Evolutionary conservation across 441 rosid genomes (phyloP).

Genomic region (Arabidopsis lyrata): DNA sequence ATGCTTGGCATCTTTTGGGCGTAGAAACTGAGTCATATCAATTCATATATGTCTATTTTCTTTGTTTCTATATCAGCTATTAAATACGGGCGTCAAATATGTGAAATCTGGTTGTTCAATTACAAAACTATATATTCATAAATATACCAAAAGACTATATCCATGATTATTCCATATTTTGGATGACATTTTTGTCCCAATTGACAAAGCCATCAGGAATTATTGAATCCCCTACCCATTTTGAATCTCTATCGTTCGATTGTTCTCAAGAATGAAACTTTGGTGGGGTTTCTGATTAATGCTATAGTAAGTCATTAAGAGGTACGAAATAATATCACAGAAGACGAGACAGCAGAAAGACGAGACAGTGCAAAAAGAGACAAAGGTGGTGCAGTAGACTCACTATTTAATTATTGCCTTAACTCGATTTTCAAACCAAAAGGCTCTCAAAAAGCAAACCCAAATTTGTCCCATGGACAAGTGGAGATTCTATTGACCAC

Average conservation of each 20-base stretch:
- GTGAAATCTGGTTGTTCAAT: constrained; percentile 1
- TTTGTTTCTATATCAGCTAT: not conserved
- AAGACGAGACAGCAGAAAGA: constrained; percentile 38
- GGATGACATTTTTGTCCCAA: not conserved
- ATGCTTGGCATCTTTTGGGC: constrained; percentile 14
- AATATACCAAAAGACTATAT: not conserved
- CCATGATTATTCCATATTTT: not conserved
- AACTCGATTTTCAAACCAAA: constrained; percentile 43
- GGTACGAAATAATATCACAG: constrained; percentile 13
- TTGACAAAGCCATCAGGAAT: constrained; percentile 15
- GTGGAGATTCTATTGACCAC: constrained; percentile 49
- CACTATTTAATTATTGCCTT: constrained; percentile 30
- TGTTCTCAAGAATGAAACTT: constrained; percentile 10
- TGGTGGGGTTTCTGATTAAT: constrained; percentile 18
- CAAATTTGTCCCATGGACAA: constrained; percentile 36
- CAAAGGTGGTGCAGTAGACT: constrained; percentile 40
- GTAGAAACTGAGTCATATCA: constrained; percentile 5
- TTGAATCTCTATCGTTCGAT: not conserved
- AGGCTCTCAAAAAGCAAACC: constrained; percentile 42
- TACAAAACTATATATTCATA: not conserved
- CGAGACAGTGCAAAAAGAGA: constrained; percentile 38
- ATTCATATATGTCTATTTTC: not conserved
- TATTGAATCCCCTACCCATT: constrained; percentile 3
- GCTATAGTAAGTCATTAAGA: not conserved
- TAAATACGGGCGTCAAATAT: not conserved